A percentile compares a stretch with the other conserved stretches of the same genome.
Evolutionary conservation across 129 eudicot genomes (phyloP).

Genomic region (Artemisia argyi): DNA sequence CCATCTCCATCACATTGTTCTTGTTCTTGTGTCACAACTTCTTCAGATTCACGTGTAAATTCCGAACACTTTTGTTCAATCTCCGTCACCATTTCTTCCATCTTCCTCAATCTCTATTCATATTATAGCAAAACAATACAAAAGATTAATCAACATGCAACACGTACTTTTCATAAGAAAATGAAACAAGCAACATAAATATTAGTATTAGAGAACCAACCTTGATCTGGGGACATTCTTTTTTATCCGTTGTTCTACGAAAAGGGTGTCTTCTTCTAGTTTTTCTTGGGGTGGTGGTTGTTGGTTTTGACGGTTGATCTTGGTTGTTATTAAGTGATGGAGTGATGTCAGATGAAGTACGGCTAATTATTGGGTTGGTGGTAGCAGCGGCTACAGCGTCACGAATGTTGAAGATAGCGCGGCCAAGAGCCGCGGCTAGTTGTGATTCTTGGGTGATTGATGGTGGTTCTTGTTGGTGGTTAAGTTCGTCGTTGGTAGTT

Average conservation of each 20-base stretch:
- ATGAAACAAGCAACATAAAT: no score
- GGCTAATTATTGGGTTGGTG: neutral
- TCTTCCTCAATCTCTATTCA: constrained; percentile 9
- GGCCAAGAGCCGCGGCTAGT: neutral
- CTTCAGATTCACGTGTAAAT: constrained; percentile 1
- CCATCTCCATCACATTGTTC: constrained; percentile 6
- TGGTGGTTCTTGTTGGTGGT: constrained; percentile 7
- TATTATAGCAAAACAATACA: no score
- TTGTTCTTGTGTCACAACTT: neutral
- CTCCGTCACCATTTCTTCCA: neutral
- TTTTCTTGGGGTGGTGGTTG: neutral
- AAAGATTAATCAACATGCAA: neutral
- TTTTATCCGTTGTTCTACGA: constrained; percentile 1
- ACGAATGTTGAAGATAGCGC: neutral
- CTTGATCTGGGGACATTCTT: constrained; percentile 4
- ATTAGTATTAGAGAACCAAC: neutral
- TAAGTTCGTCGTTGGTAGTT: neutral
- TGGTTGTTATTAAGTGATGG: neutral
- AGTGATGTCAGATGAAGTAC: constrained; percentile 3
- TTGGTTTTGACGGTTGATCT: neutral
- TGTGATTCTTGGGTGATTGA: constrained; percentile 2
- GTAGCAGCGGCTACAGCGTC: neutral
- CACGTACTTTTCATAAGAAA: neutral
- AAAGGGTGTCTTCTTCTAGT: constrained; percentile 10
- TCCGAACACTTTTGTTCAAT: constrained; percentile 9